Evolutionary conservation across 495 filamentous ascomycete species (phyloP).

Genomic region (Trichoderma parareesei): DNA sequence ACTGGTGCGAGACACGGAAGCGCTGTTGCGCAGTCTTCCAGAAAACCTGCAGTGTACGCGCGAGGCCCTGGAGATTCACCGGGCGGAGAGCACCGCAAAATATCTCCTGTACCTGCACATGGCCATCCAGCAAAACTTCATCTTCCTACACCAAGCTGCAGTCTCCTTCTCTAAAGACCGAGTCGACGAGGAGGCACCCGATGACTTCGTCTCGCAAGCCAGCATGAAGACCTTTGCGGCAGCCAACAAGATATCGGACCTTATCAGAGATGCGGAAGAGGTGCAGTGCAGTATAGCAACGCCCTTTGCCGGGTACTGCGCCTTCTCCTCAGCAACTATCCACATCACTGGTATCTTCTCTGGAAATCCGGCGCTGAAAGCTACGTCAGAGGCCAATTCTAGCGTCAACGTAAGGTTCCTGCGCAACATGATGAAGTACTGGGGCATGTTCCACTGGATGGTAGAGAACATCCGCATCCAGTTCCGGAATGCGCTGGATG

Average conservation of each 20-base stretch:
- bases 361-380: constrained; percentile 61
- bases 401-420: constrained; percentile 84
- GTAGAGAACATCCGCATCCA: constrained; percentile 86
- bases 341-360: constrained; percentile 91
- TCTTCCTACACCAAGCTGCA: constrained; percentile 86
- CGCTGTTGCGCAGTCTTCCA: constrained; percentile 64
- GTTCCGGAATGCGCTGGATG: constrained; percentile 79
- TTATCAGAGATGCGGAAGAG: constrained; percentile 71
- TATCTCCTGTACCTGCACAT: constrained; percentile 95
- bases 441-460: constrained; percentile 98
- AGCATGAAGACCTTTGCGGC: constrained; percentile 71
- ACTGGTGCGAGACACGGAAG: constrained; percentile 62
- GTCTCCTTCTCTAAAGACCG: constrained; percentile 60
- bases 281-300: constrained; percentile 62
- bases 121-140: constrained; percentile 74
- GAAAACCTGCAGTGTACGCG: constrained; percentile 59
- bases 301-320: constrained; percentile 90
- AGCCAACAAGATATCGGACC: constrained; percentile 79
- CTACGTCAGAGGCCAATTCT: constrained; percentile 75
- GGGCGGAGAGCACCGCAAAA: constrained; percentile 75
- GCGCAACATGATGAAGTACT: constrained; percentile 90
- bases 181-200: constrained; percentile 53
- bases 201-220: constrained; percentile 68
- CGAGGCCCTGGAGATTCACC: constrained; percentile 80
- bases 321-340: constrained; percentile 84